A percentile compares a stretch with the other conserved stretches of the same genome.
These are phyloP conservation scores for Hamigera avellanea DNA, from an alignment of 495 filamentous ascomycete genomes.

Conservation along the genomic window DNA sequence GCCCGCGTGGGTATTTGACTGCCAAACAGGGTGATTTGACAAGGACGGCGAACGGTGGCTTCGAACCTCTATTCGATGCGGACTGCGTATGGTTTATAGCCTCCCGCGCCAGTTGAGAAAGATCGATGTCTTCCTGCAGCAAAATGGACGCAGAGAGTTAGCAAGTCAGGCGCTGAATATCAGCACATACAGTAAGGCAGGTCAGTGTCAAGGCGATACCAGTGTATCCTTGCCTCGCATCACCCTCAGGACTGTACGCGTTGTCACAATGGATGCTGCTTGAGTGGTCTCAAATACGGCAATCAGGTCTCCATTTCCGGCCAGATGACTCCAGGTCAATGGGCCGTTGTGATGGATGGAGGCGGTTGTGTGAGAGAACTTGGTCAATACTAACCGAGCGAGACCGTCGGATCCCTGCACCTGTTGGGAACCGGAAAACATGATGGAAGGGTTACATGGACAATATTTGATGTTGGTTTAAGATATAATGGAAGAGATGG, in stretches of 20 bases:
- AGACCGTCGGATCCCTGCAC: slow-evolving; percentile 6
- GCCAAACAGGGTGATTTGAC: slow-evolving; percentile 34
- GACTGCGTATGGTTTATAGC: slow-evolving; percentile 5
- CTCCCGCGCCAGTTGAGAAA: slow-evolving; percentile 16
- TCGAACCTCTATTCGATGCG: slow-evolving; percentile 5
- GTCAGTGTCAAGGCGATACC: slow-evolving; percentile 9
- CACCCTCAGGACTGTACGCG: slow-evolving; percentile 16
- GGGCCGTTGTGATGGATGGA: slow-evolving; percentile 19
- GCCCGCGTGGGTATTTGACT: slow-evolving; percentile 23
- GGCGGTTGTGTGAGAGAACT: slow-evolving; percentile 32
- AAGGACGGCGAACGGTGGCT: slow-evolving; percentile 23
- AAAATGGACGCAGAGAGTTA: too few relatives aligned
- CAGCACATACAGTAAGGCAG: too few relatives aligned
- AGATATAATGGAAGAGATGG: too few relatives aligned
- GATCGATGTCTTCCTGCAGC: slow-evolving; percentile 24
- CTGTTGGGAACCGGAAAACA: slow-evolving; percentile 5
- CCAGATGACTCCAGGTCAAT: slow-evolving; percentile 28
- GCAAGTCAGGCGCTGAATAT: too few relatives aligned
- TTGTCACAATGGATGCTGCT: neutral
- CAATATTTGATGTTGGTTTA: too few relatives aligned
- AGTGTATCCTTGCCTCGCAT: slow-evolving; percentile 14
- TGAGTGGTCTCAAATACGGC: slow-evolving; percentile 17
- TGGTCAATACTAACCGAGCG: slow-evolving; percentile 21
- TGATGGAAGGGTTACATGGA: too few relatives aligned
- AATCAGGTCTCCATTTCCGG: slow-evolving; percentile 19